Conservation (phyloP, 345 rosid genomes). For the Populus davidiana region DNA sequence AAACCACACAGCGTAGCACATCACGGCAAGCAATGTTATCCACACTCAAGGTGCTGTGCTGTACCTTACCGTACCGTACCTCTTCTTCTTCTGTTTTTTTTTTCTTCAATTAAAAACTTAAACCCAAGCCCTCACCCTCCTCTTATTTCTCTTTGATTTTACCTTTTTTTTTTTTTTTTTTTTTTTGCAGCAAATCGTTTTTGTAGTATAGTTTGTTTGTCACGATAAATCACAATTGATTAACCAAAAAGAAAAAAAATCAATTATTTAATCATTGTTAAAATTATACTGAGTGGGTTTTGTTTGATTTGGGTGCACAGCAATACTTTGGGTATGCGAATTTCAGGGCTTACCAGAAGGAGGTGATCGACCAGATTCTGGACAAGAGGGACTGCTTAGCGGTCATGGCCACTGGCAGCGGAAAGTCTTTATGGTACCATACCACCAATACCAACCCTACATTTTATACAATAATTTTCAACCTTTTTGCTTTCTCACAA, state of each 20-base stretch:
- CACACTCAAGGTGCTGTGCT: too few relatives aligned
- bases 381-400: slow-evolving; percentile 38
- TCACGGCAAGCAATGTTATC: too few relatives aligned
- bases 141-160: not conserved
- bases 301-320: slow-evolving; percentile 16
- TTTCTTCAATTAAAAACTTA: too few relatives aligned
- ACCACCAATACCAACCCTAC: too few relatives aligned
- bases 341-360: slow-evolving; percentile 44
- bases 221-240: not conserved
- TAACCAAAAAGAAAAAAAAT: not conserved
- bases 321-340: slow-evolving; percentile 37
- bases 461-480: not conserved
- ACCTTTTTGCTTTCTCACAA: not conserved
- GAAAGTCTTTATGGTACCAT: slow-evolving; percentile 46
- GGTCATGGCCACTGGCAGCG: slow-evolving; percentile 56
- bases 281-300: not conserved
- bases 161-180: not conserved
- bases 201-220: too few relatives aligned
- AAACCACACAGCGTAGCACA: too few relatives aligned
- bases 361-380: slow-evolving; percentile 34
- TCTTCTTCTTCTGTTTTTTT: too few relatives aligned
- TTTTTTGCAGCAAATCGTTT: not conserved
- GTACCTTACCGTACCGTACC: too few relatives aligned
- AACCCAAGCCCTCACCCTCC: too few relatives aligned
- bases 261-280: not conserved